phyloP scores from a whole-genome alignment of 1,139 yeast genomes.

The Yamadazyma blattariae region DNA sequence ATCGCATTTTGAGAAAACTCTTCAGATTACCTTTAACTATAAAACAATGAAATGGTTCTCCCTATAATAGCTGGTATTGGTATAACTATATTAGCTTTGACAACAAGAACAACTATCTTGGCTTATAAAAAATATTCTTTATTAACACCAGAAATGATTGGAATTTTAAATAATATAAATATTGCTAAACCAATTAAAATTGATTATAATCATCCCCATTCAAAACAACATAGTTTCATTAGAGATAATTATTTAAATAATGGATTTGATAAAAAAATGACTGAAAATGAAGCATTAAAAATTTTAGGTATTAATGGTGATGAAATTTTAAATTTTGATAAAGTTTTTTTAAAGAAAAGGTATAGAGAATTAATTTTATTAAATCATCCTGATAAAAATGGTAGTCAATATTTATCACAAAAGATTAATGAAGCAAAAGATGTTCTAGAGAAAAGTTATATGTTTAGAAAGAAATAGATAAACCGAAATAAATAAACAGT shows the following conservation, averaged over 20 bases:
- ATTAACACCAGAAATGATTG: slow-evolving; percentile 56
- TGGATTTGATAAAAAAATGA: slow-evolving; percentile 54
- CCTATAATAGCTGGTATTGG: slow-evolving; percentile 61
- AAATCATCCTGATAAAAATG: slow-evolving; percentile 78
- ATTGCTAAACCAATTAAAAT: slow-evolving; percentile 15
- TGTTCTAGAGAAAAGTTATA: slow-evolving; percentile 55
- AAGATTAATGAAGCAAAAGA: slow-evolving; percentile 78
- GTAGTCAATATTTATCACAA: slow-evolving; percentile 67
- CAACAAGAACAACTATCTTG: slow-evolving; percentile 46
- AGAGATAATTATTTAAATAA: slow-evolving; percentile 35
- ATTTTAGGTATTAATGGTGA: slow-evolving; percentile 53
- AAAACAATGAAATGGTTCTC: slow-evolving; percentile 20
- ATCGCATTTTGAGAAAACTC: too few relatives aligned
- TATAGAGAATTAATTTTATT: slow-evolving; percentile 64
- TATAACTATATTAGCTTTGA: slow-evolving; percentile 51
- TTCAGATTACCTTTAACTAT: too few relatives aligned
- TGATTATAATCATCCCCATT: slow-evolving; percentile 20
- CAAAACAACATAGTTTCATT: slow-evolving; percentile 20
- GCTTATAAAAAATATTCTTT: slow-evolving; percentile 42
- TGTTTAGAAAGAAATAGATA: slow-evolving; percentile 24
- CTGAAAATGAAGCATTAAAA: slow-evolving; percentile 57
- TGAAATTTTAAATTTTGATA: slow-evolving; percentile 47
- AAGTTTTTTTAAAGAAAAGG: slow-evolving; percentile 44
- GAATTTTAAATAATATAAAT: slow-evolving; percentile 45
- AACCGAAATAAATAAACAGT: not conserved